phyloP scores from a whole-genome alignment of 169 alveolate species.

The Babesia bovis region DNA sequence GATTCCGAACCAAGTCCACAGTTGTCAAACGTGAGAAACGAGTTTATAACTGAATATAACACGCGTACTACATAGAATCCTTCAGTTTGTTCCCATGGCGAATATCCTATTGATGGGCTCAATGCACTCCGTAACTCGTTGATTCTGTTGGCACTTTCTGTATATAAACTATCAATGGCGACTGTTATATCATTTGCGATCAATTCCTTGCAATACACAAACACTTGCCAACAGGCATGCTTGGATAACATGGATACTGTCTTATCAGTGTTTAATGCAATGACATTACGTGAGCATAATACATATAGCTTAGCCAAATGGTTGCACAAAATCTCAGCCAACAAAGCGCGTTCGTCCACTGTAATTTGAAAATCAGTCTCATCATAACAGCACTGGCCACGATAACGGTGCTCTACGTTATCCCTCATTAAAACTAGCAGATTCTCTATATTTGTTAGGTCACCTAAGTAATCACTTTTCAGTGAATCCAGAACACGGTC shows the following conservation, averaged over 20 bases:
- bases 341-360: neutral
- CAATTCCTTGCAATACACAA: constrained; percentile 46
- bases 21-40: constrained; percentile 54
- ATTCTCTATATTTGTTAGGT: constrained; percentile 18
- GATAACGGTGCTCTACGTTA: constrained; percentile 2
- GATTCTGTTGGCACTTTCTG: constrained; percentile 29
- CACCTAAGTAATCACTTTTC: constrained; percentile 2
- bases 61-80: constrained; percentile 32
- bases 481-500: constrained; percentile 32
- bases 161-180: constrained; percentile 29
- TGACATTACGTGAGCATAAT: constrained; percentile 44
- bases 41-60: constrained; percentile 30
- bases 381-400: neutral
- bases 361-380: neutral
- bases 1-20: constrained; percentile 29
- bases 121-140: neutral
- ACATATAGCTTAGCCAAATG: constrained; percentile 28
- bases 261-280: constrained; percentile 27
- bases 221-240: constrained; percentile 52
- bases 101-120: neutral
- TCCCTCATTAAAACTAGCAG: constrained; percentile 12
- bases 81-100: constrained; percentile 15
- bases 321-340: constrained; percentile 44
- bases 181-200: constrained; percentile 30
- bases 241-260: constrained; percentile 46